Conservation (phyloP, 805 yeast genomes). For the Hanseniaspora mollemarum region DNA sequence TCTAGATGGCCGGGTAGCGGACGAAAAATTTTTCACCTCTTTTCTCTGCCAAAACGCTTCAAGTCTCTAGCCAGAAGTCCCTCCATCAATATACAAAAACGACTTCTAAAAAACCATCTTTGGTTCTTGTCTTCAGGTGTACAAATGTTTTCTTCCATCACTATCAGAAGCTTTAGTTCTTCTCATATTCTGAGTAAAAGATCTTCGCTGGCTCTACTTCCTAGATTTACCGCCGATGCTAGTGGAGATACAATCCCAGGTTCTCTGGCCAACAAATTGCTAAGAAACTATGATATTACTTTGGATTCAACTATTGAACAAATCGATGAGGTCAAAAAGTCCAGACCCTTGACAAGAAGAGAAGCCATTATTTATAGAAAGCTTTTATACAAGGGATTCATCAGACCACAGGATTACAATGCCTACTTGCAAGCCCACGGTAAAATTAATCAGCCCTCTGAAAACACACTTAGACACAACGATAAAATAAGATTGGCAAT, state of each 20-base stretch:
- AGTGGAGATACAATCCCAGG: not conserved
- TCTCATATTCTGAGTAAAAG: constrained; percentile 3
- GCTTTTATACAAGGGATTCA: not conserved
- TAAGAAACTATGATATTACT: not conserved
- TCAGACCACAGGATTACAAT: constrained; percentile 1
- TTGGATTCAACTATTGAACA: not conserved
- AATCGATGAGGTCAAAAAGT: not conserved
- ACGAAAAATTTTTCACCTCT: no score
- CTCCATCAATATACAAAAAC: no score
- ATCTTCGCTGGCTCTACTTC: not conserved
- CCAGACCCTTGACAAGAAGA: not conserved
- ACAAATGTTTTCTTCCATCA: not conserved
- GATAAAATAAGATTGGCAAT: constrained; percentile 30
- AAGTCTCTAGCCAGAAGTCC: no score
- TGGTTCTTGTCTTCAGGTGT: not conserved
- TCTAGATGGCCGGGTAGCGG: no score
- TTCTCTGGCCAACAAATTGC: not conserved
- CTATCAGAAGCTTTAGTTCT: not conserved
- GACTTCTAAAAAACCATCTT: no score
- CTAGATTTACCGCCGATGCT: not conserved
- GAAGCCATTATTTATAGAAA: constrained; percentile 6
- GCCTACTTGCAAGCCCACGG: not conserved
- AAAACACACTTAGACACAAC: not conserved
- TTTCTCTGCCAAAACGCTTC: no score
- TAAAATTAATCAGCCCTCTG: not conserved